Evolutionary conservation across 1,284 basidiomycete genomes (phyloP).

Genomic region (Stygiomarasmius scandens): DNA sequence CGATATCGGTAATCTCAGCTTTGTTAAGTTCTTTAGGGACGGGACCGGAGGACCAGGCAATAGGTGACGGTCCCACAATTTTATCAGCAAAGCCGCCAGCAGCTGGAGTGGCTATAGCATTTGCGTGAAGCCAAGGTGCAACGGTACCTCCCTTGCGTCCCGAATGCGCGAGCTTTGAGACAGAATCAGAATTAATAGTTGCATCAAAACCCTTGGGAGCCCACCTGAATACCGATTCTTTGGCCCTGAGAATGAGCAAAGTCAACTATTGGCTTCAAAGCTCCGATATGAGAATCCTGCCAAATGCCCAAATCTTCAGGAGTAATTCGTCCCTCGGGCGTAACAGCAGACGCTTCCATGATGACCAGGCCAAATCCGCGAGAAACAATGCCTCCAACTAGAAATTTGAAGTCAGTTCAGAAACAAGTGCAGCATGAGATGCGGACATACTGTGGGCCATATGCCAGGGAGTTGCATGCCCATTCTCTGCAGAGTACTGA

Average conservation of each 20-base stretch:
- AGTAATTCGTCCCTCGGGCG: slow-evolving; percentile 59
- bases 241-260: slow-evolving; percentile 75
- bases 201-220: not conserved
- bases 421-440: not conserved
- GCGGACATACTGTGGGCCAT: slow-evolving; percentile 38
- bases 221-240: slow-evolving; percentile 65
- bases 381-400: slow-evolving; percentile 51
- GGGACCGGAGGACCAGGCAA: not conserved
- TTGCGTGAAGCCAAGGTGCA: slow-evolving; percentile 58
- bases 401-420: not conserved
- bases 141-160: slow-evolving; percentile 73
- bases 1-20: slow-evolving; percentile 56
- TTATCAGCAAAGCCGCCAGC: not conserved
- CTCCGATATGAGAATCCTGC: slow-evolving; percentile 72
- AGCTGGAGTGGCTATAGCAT: slow-evolving; percentile 4
- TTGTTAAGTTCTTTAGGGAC: slow-evolving; percentile 20
- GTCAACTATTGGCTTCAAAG: slow-evolving; percentile 71
- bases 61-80: slow-evolving; percentile 7
- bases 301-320: slow-evolving; percentile 69
- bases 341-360: slow-evolving; percentile 63
- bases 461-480: slow-evolving; percentile 48
- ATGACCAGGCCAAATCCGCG: slow-evolving; percentile 57
- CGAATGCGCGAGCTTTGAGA: slow-evolving; percentile 70
- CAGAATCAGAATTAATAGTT: not conserved
- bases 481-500: slow-evolving; percentile 65